Base-by-base conservation (phyloP, 2,329 filamentous ascomycete species). In the Aspergillus calidoustus region DNA sequence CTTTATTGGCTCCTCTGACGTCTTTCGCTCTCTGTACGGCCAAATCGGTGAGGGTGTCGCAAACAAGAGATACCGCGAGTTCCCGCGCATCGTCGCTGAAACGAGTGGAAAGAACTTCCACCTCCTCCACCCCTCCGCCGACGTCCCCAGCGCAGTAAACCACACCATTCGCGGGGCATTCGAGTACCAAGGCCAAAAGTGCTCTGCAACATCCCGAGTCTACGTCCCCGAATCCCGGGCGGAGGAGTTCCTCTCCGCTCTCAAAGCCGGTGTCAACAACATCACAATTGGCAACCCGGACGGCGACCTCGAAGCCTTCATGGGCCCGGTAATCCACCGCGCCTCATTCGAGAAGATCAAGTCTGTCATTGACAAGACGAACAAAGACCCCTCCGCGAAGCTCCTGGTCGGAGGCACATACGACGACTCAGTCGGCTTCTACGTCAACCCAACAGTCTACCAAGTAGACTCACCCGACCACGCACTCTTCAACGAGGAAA, bases 101-200 rank as follows among this genome's bases (percentile, higher is more conserved):
- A 96, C 92, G 22, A 91, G 92, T 62, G 92, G 92, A 75, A 96
- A 96, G 86, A 96, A 96, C 83, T 96, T 93, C 83, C 92, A 95
- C 77, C 78, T 96, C 54, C 78, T 96, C 23, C 92, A 96, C 81
- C 80, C 82, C 41, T 89, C 87, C 5, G 92, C 92, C 34, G 90
- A 95, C 68, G 79, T 95, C 55, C 81, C 86, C 60, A 95, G 93
- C 72, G 91, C 91, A 17, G 91, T 86, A 30, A 83, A 91, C 66
- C 90, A 96, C 76, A 95, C 91, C 4, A 86, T 96, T 41, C 90
- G 92, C 60, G 92, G 91, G 50, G 91, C 92, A 1, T 96, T 96
- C 72, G 92, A 96, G 77, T 96, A 88, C 81, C 91, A 95, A 76
- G 92, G 92, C 48, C 92, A 96, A 77, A 96, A 96, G 79, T 96